Percentiles rank a stretch among this genome's conserved stretches.
phyloP scores from a whole-genome alignment of 2,329 filamentous ascomycete genomes.

The Penicillium sp. region DNA sequence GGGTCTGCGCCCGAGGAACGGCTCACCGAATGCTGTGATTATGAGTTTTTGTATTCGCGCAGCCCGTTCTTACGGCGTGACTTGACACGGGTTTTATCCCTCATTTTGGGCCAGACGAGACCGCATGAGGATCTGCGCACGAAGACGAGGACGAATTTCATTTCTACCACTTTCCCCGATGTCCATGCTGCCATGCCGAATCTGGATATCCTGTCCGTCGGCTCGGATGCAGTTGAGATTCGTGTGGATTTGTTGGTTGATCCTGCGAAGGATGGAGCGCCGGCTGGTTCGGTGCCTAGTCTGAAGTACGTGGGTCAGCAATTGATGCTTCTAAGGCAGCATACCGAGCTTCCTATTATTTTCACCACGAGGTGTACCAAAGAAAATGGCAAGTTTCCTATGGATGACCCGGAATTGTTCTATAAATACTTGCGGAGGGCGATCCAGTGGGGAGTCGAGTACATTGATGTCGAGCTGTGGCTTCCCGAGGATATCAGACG shows the following conservation, averaged over 20 bases:
- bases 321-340: constrained; percentile 77
- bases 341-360: constrained; percentile 85
- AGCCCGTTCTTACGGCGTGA: constrained; percentile 71
- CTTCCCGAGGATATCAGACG: constrained; percentile 72
- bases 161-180: constrained; percentile 85
- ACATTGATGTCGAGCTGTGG: constrained; percentile 87
- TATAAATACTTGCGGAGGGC: constrained; percentile 79
- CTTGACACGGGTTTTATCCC: constrained; percentile 73
- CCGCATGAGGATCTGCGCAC: constrained; percentile 69
- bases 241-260: constrained; percentile 79
- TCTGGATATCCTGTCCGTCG: constrained; percentile 81
- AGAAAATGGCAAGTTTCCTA: constrained; percentile 81
- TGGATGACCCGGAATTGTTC: constrained; percentile 72
- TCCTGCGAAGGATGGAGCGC: constrained; percentile 58
- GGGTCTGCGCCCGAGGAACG: constrained; percentile 66
- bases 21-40: constrained; percentile 70
- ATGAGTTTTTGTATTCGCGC: constrained; percentile 81
- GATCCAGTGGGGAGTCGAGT: constrained; percentile 86
- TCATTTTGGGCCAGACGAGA: constrained; percentile 74
- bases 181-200: constrained; percentile 79
- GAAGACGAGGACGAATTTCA: constrained; percentile 77
- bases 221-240: constrained; percentile 80
- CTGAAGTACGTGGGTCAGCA: constrained; percentile 83
- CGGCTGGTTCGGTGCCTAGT: constrained; percentile 67
- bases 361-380: constrained; percentile 79